Conservation (phyloP, 768 basidiomycete species). For the Termitomyces sp. region DNA sequence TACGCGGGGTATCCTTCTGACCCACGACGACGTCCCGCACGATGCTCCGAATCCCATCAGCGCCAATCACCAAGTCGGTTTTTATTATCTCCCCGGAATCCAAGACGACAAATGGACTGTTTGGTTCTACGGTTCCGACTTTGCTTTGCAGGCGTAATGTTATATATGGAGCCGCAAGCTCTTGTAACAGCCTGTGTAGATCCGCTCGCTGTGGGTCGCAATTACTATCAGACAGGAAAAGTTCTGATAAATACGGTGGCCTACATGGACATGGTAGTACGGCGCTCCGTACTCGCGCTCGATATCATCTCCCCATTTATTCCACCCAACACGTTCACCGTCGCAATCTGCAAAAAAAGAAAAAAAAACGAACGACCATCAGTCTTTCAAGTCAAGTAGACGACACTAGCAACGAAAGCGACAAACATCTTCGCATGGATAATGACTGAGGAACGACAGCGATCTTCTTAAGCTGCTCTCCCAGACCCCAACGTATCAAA, state of each 20-base stretch:
- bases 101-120: constrained; percentile 25
- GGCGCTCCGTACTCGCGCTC: constrained; percentile 26
- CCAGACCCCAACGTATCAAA: constrained; percentile 47
- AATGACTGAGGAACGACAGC: constrained; percentile 34
- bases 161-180: constrained; percentile 30
- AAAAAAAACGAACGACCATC: background rate
- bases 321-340: constrained; percentile 26
- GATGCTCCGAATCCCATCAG: constrained; percentile 46
- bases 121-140: constrained; percentile 5
- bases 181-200: constrained; percentile 29
- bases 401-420: background rate
- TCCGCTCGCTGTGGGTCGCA: constrained; percentile 37
- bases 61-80: constrained; percentile 43
- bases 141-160: constrained; percentile 28
- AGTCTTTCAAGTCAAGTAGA: too few species aligned
- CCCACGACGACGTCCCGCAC: constrained; percentile 47
- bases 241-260: constrained; percentile 1
- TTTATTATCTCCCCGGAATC: constrained; percentile 36
- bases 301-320: constrained; percentile 20
- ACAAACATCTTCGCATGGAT: constrained; percentile 37
- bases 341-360: constrained; percentile 18
- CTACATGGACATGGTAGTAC: constrained; percentile 30
- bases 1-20: constrained; percentile 35
- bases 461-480: constrained; percentile 30
- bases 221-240: background rate